phyloP scores from a whole-genome alignment of 2,329 filamentous ascomycete genomes.

The Clathrospora elynae region DNA sequence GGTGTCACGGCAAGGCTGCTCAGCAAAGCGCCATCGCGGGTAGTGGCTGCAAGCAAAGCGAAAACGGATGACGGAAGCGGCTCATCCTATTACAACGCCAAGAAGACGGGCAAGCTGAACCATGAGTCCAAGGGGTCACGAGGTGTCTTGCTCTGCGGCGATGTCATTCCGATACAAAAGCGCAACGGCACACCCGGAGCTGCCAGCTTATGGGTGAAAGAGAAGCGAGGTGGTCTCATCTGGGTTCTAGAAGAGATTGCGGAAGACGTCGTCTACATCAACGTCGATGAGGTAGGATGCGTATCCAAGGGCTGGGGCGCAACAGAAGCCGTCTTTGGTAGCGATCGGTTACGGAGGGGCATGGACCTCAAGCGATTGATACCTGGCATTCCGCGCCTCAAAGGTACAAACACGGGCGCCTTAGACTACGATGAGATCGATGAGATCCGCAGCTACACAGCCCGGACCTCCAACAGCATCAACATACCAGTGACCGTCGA shows the following conservation, averaged over 20 bases:
- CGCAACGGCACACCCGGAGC: conserved; percentile 89
- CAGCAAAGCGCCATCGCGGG: conserved; percentile 74
- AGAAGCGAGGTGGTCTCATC: conserved; percentile 89
- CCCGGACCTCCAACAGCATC: conserved; percentile 74
- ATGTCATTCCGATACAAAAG: conserved; percentile 98
- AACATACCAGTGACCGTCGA: conserved; percentile 86
- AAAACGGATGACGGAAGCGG: conserved; percentile 67
- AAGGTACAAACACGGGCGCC: conserved; percentile 71
- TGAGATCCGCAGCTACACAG: conserved; percentile 80
- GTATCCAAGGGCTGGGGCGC: conserved; percentile 74
- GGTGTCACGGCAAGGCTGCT: conserved; percentile 88
- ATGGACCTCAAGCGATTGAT: conserved; percentile 79
- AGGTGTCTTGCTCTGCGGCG: conserved; percentile 90
- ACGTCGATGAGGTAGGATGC: conserved; percentile 76
- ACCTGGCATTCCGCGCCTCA: conserved; percentile 78
- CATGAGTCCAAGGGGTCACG: conserved; percentile 77
- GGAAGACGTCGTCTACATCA: conserved; percentile 82
- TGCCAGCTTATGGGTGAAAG: conserved; percentile 97
- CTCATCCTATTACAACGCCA: conserved; percentile 54
- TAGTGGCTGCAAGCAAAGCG: conserved; percentile 61
- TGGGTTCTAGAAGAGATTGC: conserved; percentile 99
- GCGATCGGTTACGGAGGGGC: conserved; percentile 67
- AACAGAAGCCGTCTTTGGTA: conserved; percentile 85
- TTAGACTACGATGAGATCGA: conserved; percentile 78
- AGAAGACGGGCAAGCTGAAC: conserved; percentile 60